These are phyloP conservation scores for Lipomyces kockii DNA, from an alignment of 805 yeast genomes.

Conservation along the genomic window DNA sequence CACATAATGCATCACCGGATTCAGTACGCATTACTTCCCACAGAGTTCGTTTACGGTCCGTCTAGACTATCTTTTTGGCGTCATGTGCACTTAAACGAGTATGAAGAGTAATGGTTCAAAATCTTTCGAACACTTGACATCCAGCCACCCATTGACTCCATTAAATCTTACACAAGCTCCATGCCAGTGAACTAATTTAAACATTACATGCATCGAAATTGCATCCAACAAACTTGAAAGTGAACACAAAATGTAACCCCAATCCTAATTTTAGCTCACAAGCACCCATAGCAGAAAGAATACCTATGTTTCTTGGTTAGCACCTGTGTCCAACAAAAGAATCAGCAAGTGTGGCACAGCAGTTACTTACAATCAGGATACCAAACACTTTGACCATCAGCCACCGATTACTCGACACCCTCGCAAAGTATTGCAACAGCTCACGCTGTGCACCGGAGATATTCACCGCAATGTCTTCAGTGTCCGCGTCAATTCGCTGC, in stretches of 20 bases:
- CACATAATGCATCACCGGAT: not conserved
- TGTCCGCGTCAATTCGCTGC: slow-evolving; percentile 92
- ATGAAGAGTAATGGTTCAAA: too few species aligned
- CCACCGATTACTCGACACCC: slow-evolving; percentile 90
- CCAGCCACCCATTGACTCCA: not conserved
- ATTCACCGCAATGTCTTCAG: slow-evolving; percentile 88
- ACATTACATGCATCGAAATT: not conserved
- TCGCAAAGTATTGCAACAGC: slow-evolving; percentile 83
- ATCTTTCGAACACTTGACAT: too few species aligned
- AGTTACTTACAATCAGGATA: slow-evolving; percentile 64
- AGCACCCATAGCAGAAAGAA: slow-evolving; percentile 41
- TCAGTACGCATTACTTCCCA: too few species aligned
- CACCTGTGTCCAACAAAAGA: not conserved
- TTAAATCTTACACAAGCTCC: not conserved
- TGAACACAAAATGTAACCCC: not conserved
- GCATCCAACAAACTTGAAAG: not conserved
- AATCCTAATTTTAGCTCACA: slow-evolving; percentile 32
- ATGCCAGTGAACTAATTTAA: not conserved
- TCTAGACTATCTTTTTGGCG: too few species aligned
- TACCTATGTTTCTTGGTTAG: slow-evolving; percentile 15
- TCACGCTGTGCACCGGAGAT: slow-evolving; percentile 95
- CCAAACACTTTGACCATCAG: slow-evolving; percentile 88
- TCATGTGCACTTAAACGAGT: too few species aligned
- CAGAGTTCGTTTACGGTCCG: too few species aligned
- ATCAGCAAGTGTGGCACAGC: slow-evolving; percentile 58